phyloP scores from a whole-genome alignment of 2,329 filamentous ascomycete genomes.

The Atkinsonella hypoxylon region DNA sequence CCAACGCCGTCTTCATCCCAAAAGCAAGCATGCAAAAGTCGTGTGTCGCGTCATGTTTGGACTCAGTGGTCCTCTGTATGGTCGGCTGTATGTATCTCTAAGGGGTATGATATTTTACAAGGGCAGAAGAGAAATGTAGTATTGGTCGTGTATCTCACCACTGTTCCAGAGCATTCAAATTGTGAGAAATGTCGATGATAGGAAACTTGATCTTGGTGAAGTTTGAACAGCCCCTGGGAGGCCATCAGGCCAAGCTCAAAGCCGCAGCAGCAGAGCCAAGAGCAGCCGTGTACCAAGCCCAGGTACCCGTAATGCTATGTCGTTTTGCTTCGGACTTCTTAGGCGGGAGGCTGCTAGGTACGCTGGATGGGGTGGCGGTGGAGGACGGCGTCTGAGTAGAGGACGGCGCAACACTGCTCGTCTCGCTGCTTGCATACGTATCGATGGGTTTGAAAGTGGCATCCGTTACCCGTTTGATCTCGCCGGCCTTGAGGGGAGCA shows the following conservation, averaged over 20 bases:
- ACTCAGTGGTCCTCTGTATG: too few relatives aligned
- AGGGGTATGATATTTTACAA: not conserved
- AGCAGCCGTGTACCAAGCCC: not conserved
- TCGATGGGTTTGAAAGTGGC: conserved; percentile 11
- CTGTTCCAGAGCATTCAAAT: too few relatives aligned
- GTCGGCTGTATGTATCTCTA: not conserved
- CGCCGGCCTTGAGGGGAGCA: conserved; percentile 33
- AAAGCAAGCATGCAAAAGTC: not conserved
- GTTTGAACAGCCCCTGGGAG: not conserved
- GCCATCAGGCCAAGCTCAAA: conserved; percentile 1
- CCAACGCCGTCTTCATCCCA: not conserved
- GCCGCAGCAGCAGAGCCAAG: not conserved
- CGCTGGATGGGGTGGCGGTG: too few relatives aligned
- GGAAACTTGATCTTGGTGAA: too few relatives aligned
- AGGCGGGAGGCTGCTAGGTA: not conserved
- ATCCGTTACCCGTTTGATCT: conserved; percentile 26
- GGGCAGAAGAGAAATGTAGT: not conserved
- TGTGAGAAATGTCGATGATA: too few relatives aligned
- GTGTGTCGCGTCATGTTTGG: not conserved
- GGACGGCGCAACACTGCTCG: conserved; percentile 2
- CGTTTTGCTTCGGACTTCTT: not conserved
- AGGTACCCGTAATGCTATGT: not conserved
- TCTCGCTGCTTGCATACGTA: conserved; percentile 7
- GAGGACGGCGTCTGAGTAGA: not conserved
- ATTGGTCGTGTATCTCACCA: not conserved